These are phyloP conservation scores for Solanum commersonii DNA, from an alignment of 257 asterid species.

Conservation along the genomic window DNA sequence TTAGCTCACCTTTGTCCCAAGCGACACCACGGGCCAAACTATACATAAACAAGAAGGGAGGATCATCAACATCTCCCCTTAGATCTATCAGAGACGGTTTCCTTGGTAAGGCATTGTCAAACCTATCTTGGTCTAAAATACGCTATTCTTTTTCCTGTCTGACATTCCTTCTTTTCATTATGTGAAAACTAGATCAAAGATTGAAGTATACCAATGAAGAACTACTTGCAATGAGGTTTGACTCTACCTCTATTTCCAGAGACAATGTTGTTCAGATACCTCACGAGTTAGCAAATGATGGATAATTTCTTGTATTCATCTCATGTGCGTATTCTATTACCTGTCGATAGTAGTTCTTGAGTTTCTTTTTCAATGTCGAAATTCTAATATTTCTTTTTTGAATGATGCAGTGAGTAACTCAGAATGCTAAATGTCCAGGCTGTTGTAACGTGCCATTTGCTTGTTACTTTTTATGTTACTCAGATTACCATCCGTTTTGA, in stretches of 20 bases:
- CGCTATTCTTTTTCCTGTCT: neutral
- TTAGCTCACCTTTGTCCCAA: constrained; percentile 23
- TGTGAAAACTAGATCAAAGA: constrained; percentile 66
- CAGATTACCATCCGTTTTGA: neutral
- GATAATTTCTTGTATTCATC: neutral
- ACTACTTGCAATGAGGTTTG: constrained; percentile 40
- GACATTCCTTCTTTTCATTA: neutral
- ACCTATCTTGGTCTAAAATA: neutral
- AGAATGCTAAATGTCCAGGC: neutral
- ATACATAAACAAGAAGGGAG: constrained; percentile 21
- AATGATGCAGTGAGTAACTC: neutral
- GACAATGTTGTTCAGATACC: constrained; percentile 11
- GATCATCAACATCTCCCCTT: constrained; percentile 17
- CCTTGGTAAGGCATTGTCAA: constrained; percentile 39
- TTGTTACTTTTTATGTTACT: neutral
- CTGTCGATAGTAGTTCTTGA: neutral
- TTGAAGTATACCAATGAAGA: constrained; percentile 72
- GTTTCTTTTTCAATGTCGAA: neutral
- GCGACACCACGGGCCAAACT: constrained; percentile 6
- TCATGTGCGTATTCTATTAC: neutral
- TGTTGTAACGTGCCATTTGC: neutral
- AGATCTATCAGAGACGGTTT: constrained; percentile 7
- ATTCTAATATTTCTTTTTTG: neutral
- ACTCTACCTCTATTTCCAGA: constrained; percentile 16
- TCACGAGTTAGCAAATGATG: neutral